These are phyloP conservation scores for Anacardium occidentale DNA, from an alignment of 345 rosid genomes.

Conservation along the genomic window DNA sequence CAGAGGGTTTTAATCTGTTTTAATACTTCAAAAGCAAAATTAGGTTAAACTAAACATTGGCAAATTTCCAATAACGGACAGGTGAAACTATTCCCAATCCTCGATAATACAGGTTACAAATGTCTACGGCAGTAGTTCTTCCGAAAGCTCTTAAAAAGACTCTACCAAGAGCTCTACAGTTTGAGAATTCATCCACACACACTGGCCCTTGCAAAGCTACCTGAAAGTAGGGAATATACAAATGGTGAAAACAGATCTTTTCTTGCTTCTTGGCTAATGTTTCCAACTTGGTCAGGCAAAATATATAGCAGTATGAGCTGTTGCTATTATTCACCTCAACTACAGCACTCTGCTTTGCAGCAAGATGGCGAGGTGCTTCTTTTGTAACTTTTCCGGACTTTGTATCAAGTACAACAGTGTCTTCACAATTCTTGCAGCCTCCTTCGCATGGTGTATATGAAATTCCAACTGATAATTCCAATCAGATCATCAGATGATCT, in stretches of 20 bases:
- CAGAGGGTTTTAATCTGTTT: neutral
- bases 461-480: conserved; percentile 68
- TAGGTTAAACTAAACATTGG: neutral
- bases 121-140: conserved; percentile 72
- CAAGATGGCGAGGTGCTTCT: conserved; percentile 76
- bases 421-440: conserved; percentile 68
- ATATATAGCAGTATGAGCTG: neutral
- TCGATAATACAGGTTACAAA: conserved; percentile 61
- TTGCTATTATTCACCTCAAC: conserved; percentile 57
- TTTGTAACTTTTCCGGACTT: conserved; percentile 82
- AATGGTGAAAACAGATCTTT: conserved; percentile 14
- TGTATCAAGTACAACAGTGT: conserved; percentile 69
- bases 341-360: conserved; percentile 74
- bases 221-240: conserved; percentile 35
- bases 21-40: neutral
- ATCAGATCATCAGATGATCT: conserved; percentile 18
- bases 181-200: conserved; percentile 68
- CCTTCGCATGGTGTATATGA: conserved; percentile 86
- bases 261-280: neutral
- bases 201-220: conserved; percentile 55
- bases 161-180: conserved; percentile 82
- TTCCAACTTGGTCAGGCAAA: neutral
- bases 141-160: conserved; percentile 74
- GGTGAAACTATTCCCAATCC: conserved; percentile 27
- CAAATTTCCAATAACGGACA: neutral